Evolutionary conservation across 768 basidiomycete species (phyloP), one percentile per base, ranked within the genome.

Genomic region (Calvatia gigantea): DNA sequence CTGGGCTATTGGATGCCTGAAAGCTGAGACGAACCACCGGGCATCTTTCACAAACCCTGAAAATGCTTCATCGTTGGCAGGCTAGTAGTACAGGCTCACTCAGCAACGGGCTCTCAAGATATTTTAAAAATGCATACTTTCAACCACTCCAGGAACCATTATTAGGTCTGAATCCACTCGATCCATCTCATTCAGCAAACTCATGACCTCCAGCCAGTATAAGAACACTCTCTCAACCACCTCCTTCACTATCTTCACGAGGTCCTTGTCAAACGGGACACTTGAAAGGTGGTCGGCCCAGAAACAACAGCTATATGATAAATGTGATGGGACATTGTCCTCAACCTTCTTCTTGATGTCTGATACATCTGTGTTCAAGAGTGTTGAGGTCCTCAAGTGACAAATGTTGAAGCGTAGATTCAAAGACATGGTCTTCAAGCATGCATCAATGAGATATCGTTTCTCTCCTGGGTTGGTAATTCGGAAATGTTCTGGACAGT

Each of bases 331-430:
- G 35, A 73, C 68, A 39, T 51, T 51, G 11, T 58, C 46, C 32
- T 62, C 31, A 7, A 68, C 58, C 11, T 62, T 62, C 0, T 19
- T 9, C 19, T 57, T 35, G 6, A 72, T 57, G 53, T 67, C 62
- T 1, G 47, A 49, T 15, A 71, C 51, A 17, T 73, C 63, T 14
- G 43, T 28, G 51, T 75, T 72, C 9, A 32, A 58, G 4, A 61
- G 19, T 49, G 67, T 65, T 2, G 73, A 73, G 11, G 63, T 66
- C 29, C 62, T 57, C 6, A 75, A 51, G 5, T 65, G 25, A 58
- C 67, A 70, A 21, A 75, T 72, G 52, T 75, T 72, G 60, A 75
- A 75, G 45, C 56, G 56, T 11, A 75, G 63, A 4, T 57, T 48
- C 19, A 50, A 25, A 9, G 66, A 58, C 73, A 74, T 69, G 14